Evolutionary conservation across 2,329 filamentous ascomycete genomes (phyloP).

Genomic region (Bipolaris zeicola): DNA sequence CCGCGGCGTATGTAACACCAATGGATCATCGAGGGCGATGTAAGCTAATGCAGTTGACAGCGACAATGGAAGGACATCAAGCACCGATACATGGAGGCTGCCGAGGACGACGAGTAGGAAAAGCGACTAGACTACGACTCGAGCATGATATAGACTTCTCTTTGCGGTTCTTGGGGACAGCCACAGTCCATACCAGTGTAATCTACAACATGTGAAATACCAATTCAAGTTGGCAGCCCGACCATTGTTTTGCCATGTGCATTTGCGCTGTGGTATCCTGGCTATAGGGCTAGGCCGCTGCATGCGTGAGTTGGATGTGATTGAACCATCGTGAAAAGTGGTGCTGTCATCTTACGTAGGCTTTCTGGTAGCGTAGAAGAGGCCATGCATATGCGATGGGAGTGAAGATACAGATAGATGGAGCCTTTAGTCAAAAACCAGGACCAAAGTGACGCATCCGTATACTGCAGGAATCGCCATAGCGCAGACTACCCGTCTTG

Average conservation of each 20-base stretch:
- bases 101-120: constrained; percentile 63
- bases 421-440: background rate
- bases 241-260: background rate
- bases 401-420: background rate
- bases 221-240: constrained; percentile 22
- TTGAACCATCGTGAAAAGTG: background rate
- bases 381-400: background rate
- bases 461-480: background rate
- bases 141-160: constrained; percentile 26
- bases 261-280: background rate
- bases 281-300: background rate
- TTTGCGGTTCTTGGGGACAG: constrained; percentile 22
- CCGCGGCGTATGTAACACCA: constrained; percentile 68
- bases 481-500: background rate
- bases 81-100: constrained; percentile 76
- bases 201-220: constrained; percentile 40
- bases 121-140: constrained; percentile 13
- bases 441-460: background rate
- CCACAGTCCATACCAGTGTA: constrained; percentile 46
- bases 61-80: constrained; percentile 99
- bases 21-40: background rate
- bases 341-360: background rate
- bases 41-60: constrained; percentile 56
- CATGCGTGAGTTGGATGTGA: background rate
- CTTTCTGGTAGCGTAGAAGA: background rate